Conservation (phyloP, 2,329 filamentous ascomycete genomes). For the Paecilomyces fulvus region DNA sequence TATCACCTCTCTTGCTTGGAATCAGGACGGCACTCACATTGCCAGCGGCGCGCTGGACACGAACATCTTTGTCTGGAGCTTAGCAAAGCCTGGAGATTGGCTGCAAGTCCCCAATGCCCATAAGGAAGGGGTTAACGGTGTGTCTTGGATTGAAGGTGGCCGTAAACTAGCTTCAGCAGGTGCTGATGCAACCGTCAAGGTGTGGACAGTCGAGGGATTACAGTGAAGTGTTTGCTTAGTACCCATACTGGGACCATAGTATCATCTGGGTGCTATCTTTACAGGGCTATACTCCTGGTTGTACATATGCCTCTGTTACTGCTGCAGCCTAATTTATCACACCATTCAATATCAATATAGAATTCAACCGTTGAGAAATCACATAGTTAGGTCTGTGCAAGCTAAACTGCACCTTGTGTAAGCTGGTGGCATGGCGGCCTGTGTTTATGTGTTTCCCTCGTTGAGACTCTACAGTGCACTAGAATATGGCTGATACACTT, state of each 20-base stretch:
- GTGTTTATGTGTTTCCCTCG: no score
- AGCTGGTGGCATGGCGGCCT: no score
- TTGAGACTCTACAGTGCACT: no score
- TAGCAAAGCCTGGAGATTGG: constrained; percentile 72
- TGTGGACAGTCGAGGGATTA: constrained; percentile 62
- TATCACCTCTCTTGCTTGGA: constrained; percentile 67
- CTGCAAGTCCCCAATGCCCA: constrained; percentile 82
- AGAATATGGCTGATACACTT: no score
- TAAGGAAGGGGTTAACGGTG: constrained; percentile 88
- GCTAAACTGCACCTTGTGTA: not conserved
- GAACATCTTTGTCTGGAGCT: constrained; percentile 85
- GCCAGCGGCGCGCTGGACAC: constrained; percentile 84
- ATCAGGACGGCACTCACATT: constrained; percentile 64
- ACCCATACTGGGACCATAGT: not conserved
- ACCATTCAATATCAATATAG: not conserved
- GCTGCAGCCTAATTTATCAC: not conserved
- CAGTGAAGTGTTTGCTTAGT: not conserved
- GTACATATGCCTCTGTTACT: not conserved
- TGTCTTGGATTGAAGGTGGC: constrained; percentile 65
- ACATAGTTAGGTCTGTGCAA: not conserved
- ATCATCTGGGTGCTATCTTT: not conserved
- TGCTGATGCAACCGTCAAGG: constrained; percentile 82
- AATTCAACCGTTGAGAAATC: not conserved
- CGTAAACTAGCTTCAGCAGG: constrained; percentile 68
- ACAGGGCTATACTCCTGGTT: not conserved